Evolutionary conservation across 2,329 filamentous ascomycete genomes (phyloP).

Genomic region (Beauveria bassiana): DNA sequence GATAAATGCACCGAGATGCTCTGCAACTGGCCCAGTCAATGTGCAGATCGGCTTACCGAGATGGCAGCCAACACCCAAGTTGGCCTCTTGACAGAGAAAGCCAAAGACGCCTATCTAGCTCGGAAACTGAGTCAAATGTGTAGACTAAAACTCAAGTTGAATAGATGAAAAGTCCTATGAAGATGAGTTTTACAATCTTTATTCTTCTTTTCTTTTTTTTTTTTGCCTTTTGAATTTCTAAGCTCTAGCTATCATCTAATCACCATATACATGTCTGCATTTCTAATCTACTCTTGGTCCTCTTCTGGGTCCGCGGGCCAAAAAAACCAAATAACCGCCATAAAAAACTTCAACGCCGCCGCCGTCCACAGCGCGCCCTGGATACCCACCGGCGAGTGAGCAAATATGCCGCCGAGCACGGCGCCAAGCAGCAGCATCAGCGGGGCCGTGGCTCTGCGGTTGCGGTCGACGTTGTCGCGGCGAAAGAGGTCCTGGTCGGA

Average conservation of each 20-base stretch:
- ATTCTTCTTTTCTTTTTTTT: not conserved
- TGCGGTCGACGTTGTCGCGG: slow-evolving; percentile 39
- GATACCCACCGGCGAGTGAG: slow-evolving; percentile 39
- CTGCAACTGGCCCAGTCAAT: too few species aligned
- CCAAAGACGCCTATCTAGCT: too few species aligned
- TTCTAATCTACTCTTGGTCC: slow-evolving; percentile 17
- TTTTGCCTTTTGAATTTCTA: not conserved
- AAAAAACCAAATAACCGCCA: slow-evolving; percentile 50
- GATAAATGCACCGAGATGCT: too few species aligned
- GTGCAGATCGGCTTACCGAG: too few species aligned
- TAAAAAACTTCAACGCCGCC: slow-evolving; percentile 44
- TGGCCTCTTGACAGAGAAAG: too few species aligned
- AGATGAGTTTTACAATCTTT: not conserved
- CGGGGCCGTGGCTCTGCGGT: slow-evolving; percentile 42
- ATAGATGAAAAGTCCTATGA: not conserved
- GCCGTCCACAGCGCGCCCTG: slow-evolving; percentile 53
- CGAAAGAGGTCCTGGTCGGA: slow-evolving; percentile 50
- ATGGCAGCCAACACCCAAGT: too few species aligned
- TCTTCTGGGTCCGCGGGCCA: slow-evolving; percentile 45
- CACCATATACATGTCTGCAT: not conserved
- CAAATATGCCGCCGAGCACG: slow-evolving; percentile 41
- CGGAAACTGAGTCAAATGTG: too few species aligned
- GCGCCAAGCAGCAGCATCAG: slow-evolving; percentile 42
- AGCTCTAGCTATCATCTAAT: not conserved
- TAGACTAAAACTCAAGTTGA: not conserved